phyloP scores from a whole-genome alignment of 768 basidiomycete species.

The Kwoniella sp. region DNA sequence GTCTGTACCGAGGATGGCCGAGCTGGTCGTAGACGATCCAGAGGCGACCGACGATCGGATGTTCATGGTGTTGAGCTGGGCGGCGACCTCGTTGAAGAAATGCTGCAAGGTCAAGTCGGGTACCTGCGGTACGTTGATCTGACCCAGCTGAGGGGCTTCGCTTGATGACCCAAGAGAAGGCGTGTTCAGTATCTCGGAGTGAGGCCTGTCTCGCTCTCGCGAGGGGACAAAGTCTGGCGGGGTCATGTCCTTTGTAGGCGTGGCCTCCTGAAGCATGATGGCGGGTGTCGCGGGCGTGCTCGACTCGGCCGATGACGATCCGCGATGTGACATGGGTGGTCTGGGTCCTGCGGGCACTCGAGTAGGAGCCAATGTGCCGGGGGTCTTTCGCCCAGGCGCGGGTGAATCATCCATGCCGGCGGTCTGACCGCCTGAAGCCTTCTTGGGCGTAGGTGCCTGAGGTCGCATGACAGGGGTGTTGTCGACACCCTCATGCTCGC shows the following conservation, averaged over 20 bases:
- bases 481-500: conserved; percentile 39
- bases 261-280: conserved; percentile 44
- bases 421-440: conserved; percentile 43
- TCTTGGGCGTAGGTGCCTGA: conserved; percentile 51
- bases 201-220: conserved; percentile 23
- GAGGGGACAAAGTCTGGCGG: conserved; percentile 28
- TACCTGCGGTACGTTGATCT: conserved; percentile 64
- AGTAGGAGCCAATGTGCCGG: conserved; percentile 17
- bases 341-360: conserved; percentile 45
- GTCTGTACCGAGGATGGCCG: conserved; percentile 31
- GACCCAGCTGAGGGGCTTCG: conserved; percentile 39
- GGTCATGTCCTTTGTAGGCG: conserved; percentile 38
- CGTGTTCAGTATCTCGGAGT: conserved; percentile 17
- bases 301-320: conserved; percentile 5
- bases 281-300: conserved; percentile 27
- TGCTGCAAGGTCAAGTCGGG: conserved; percentile 71
- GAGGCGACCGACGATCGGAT: conserved; percentile 54
- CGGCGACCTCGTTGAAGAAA: conserved; percentile 80
- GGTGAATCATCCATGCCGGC: conserved; percentile 18
- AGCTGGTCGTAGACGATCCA: conserved; percentile 33
- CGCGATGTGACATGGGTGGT: conserved; percentile 39
- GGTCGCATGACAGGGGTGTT: conserved; percentile 38
- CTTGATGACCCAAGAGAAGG: conserved; percentile 1
- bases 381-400: conserved; percentile 5
- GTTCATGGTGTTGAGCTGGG: conserved; percentile 72